phyloP scores from a whole-genome alignment of 306 rosid genomes.

The Lagenaria siceraria region DNA sequence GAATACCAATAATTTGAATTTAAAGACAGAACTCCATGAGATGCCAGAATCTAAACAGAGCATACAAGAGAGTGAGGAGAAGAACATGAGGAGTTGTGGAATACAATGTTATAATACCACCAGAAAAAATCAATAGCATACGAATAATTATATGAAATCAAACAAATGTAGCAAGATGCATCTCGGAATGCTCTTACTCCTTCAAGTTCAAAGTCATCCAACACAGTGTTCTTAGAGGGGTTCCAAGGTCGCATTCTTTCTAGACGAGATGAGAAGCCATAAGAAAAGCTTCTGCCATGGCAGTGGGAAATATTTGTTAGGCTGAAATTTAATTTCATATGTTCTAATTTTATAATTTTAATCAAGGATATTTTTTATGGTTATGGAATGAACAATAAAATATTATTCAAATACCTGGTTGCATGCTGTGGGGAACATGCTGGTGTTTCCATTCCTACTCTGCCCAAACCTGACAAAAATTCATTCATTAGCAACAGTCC shows the following conservation, averaged over 20 bases:
- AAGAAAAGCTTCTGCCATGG: conserved; percentile 21
- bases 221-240: conserved; percentile 21
- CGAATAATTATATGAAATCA: not conserved
- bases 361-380: not conserved
- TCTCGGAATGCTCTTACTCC: conserved; percentile 30
- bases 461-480: conserved; percentile 59
- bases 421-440: conserved; percentile 59
- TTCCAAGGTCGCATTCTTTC: conserved; percentile 28
- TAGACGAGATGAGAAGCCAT: conserved; percentile 27
- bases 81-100: not conserved
- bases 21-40: not conserved
- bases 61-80: not conserved
- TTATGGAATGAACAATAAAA: not conserved
- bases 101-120: not conserved
- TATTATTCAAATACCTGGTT: conserved; percentile 29
- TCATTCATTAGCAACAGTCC: not conserved
- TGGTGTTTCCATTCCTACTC: conserved; percentile 72
- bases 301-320: conserved; percentile 1
- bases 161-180: conserved; percentile 4
- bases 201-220: conserved; percentile 55
- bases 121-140: not conserved
- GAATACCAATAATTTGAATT: not conserved
- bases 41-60: not conserved
- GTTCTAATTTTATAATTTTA: not conserved
- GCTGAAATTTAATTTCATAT: not conserved